These are phyloP conservation scores for Cladosporium sp. DNA, from an alignment of 2,329 filamentous ascomycete species.

Conservation along the genomic window DNA sequence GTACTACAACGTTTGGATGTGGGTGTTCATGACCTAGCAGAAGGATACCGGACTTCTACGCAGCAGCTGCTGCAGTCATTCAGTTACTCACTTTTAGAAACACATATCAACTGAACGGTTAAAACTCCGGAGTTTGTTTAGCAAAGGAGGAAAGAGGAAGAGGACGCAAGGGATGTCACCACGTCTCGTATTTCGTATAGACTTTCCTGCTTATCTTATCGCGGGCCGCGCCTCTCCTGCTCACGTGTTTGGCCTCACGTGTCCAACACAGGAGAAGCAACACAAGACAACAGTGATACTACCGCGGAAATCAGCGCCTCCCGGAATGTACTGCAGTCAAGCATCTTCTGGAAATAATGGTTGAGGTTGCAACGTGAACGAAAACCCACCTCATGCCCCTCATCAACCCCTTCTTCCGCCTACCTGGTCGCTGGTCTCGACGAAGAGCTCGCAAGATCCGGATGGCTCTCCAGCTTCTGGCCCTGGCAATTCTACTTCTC, in stretches of 20 bases:
- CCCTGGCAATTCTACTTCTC: constrained; percentile 29
- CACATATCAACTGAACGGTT: neutral
- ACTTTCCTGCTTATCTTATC: neutral
- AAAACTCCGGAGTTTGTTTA: neutral
- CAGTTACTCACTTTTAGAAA: neutral
- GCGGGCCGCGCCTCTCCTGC: neutral
- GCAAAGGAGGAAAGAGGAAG: neutral
- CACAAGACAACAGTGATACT: neutral
- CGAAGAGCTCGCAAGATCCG: constrained; percentile 33
- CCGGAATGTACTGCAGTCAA: neutral
- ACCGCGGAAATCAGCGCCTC: neutral
- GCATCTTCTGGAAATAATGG: neutral
- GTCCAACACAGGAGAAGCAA: neutral
- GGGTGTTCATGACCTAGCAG: neutral
- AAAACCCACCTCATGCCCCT: constrained; percentile 29
- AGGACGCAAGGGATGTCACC: neutral
- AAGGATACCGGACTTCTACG: neutral
- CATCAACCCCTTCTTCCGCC: constrained; percentile 34
- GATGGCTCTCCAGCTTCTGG: constrained; percentile 32
- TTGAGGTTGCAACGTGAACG: neutral
- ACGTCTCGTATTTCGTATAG: neutral
- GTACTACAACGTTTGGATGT: neutral
- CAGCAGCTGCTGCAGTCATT: neutral
- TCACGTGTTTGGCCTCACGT: neutral
- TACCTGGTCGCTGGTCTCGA: constrained; percentile 35